These are phyloP conservation scores for Triticum dicoccoides DNA, from an alignment of 176 grass and related monocot genomes.

Conservation along the genomic window DNA sequence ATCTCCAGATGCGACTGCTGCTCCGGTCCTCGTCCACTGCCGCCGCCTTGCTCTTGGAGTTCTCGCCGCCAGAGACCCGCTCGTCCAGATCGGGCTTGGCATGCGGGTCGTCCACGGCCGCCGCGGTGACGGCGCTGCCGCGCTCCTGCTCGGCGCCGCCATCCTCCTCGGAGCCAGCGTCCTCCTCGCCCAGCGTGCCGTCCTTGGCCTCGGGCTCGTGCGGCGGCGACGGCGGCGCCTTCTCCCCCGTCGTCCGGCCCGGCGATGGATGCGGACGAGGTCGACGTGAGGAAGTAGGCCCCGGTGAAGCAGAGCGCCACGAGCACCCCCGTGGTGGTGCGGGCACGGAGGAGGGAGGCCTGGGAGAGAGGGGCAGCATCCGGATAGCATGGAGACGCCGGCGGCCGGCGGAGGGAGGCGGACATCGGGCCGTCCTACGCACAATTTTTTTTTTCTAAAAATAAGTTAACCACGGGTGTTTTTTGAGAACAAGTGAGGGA, in stretches of 20 bases:
- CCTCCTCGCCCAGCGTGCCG: background rate
- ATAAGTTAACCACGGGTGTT: no score
- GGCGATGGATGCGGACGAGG: conserved; percentile 29
- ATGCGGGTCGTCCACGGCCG: conserved; percentile 24
- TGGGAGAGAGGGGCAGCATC: no score
- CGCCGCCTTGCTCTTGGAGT: background rate
- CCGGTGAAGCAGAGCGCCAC: conserved; percentile 70
- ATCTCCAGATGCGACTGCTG: background rate
- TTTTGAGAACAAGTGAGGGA: no score
- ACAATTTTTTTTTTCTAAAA: no score
- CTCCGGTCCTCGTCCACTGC: conserved; percentile 5
- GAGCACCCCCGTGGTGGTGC: conserved; percentile 59
- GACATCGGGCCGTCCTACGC: no score
- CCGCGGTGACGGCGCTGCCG: background rate
- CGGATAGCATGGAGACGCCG: no score
- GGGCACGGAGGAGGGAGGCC: no score
- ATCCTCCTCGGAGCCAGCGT: background rate
- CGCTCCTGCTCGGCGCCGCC: conserved; percentile 22
- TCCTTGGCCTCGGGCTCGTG: background rate
- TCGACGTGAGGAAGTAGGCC: conserved; percentile 68
- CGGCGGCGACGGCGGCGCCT: background rate
- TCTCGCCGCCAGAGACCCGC: background rate
- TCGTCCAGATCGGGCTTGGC: conserved; percentile 23
- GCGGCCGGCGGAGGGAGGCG: no score
- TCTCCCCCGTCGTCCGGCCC: background rate